A percentile compares a stretch with the other conserved stretches of the same genome.
Conservation (phyloP, 176 grass and related monocot species). For the Melocanna baccifera region DNA sequence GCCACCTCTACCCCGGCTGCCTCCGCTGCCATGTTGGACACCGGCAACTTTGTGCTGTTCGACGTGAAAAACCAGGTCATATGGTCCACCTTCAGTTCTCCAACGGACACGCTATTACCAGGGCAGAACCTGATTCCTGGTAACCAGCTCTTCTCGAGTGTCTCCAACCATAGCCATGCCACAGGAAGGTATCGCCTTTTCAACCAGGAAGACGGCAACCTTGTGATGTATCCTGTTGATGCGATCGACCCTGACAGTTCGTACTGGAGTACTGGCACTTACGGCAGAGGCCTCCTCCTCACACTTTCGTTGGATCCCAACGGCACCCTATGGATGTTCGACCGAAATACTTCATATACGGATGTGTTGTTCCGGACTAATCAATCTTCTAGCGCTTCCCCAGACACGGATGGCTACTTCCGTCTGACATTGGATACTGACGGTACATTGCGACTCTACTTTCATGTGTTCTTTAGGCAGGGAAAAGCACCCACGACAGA, state of each 20-base stretch:
- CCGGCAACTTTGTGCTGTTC: slow-evolving; percentile 33
- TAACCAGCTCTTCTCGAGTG: slow-evolving; percentile 34
- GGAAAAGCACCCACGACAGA: background rate
- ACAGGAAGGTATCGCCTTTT: slow-evolving; percentile 31
- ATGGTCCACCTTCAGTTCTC: slow-evolving; percentile 45
- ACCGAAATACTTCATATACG: background rate
- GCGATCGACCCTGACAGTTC: slow-evolving; percentile 9
- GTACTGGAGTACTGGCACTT: slow-evolving; percentile 34
- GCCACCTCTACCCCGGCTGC: background rate
- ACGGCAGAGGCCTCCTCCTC: background rate
- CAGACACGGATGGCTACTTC: background rate
- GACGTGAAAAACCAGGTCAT: background rate
- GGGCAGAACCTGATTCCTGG: slow-evolving; percentile 29
- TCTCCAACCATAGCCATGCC: slow-evolving; percentile 22
- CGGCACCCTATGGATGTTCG: slow-evolving; percentile 31
- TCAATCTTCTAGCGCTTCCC: slow-evolving; percentile 12
- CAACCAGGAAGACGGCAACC: slow-evolving; percentile 41
- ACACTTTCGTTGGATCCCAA: slow-evolving; percentile 27
- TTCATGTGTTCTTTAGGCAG: slow-evolving; percentile 18
- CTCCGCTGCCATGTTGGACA: slow-evolving; percentile 37
- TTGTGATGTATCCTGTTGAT: slow-evolving; percentile 35
- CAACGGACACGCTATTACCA: slow-evolving; percentile 38
- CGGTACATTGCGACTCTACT: slow-evolving; percentile 30
- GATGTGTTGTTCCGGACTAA: slow-evolving; percentile 26
- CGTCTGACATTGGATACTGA: slow-evolving; percentile 10